phyloP scores from a whole-genome alignment of 371 early-diverging fungal genomes.

The Lichtheimia ornata region DNA sequence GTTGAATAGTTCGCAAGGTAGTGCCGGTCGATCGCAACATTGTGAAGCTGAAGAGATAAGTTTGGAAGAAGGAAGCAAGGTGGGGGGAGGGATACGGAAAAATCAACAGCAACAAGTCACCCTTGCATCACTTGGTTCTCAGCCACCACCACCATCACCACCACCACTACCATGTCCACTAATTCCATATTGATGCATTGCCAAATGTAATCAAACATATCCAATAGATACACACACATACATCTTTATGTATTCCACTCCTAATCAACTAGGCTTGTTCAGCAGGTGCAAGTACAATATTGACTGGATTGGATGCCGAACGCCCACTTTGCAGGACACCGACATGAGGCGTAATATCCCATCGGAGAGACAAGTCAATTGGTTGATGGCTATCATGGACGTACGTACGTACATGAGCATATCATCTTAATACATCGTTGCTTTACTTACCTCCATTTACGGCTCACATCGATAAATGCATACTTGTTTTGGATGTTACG shows the following conservation, averaged over 20 bases:
- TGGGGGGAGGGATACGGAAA: not conserved
- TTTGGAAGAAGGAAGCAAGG: not conserved
- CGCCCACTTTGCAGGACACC: slow-evolving; percentile 70
- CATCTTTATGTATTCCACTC: too few relatives aligned
- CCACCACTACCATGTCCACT: not conserved
- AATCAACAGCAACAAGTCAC: slow-evolving; percentile 2
- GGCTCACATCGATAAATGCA: slow-evolving; percentile 62
- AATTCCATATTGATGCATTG: not conserved
- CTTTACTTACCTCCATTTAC: slow-evolving; percentile 67
- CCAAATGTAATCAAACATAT: too few relatives aligned
- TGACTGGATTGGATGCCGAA: slow-evolving; percentile 17
- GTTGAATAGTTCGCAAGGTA: slow-evolving; percentile 2
- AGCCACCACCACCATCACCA: not conserved
- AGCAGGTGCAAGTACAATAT: slow-evolving; percentile 19
- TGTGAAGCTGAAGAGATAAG: not conserved
- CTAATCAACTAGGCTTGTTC: too few relatives aligned
- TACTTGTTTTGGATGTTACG: slow-evolving; percentile 75
- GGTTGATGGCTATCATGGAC: slow-evolving; percentile 31
- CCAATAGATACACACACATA: too few relatives aligned
- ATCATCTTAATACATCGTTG: too few relatives aligned
- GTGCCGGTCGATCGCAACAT: slow-evolving; percentile 13
- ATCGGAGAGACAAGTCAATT: slow-evolving; percentile 81
- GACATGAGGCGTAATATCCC: slow-evolving; percentile 88
- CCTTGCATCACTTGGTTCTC: not conserved
- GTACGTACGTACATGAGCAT: not conserved